These are phyloP conservation scores for Phytophthora palmivora DNA, from an alignment of 352 stramenopile species.

Conservation along the genomic window DNA sequence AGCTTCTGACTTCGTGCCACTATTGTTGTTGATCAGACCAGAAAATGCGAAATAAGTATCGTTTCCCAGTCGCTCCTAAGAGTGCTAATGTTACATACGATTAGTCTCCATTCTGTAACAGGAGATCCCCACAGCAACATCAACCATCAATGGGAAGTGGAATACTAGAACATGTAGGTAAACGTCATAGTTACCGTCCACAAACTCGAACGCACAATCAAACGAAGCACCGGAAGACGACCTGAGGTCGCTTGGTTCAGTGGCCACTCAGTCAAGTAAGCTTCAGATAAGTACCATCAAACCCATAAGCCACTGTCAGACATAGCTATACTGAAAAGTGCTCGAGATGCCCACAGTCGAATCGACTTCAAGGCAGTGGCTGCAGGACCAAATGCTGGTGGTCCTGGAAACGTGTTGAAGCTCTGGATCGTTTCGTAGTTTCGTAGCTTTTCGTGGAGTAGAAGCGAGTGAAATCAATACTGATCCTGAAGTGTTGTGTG, in stretches of 20 bases:
- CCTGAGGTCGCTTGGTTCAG: conserved; percentile 1
- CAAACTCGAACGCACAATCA: neutral
- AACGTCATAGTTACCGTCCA: conserved; percentile 6
- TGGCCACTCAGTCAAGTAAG: too few relatives aligned
- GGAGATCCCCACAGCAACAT: too few relatives aligned
- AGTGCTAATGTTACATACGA: too few relatives aligned
- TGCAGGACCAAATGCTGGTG: conserved; percentile 15
- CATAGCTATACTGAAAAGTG: too few relatives aligned
- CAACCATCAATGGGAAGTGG: conserved; percentile 13
- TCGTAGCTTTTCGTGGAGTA: conserved; percentile 9
- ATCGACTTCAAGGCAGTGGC: conserved; percentile 20
- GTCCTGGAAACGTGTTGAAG: too few relatives aligned
- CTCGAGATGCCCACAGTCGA: neutral
- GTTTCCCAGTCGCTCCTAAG: too few relatives aligned
- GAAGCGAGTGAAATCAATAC: neutral
- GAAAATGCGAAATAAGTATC: too few relatives aligned
- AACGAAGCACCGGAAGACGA: conserved; percentile 10
- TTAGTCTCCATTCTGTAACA: too few relatives aligned
- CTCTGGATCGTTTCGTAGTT: conserved; percentile 23
- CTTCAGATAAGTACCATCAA: too few relatives aligned
- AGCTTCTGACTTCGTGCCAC: too few relatives aligned
- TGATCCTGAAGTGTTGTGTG: conserved; percentile 36
- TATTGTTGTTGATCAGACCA: too few relatives aligned
- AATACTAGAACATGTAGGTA: conserved; percentile 11
- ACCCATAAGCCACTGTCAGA: too few relatives aligned